These are phyloP conservation scores for Rugonectria rugulosa DNA, from an alignment of 2,329 filamentous ascomycete species.

Conservation along the genomic window DNA sequence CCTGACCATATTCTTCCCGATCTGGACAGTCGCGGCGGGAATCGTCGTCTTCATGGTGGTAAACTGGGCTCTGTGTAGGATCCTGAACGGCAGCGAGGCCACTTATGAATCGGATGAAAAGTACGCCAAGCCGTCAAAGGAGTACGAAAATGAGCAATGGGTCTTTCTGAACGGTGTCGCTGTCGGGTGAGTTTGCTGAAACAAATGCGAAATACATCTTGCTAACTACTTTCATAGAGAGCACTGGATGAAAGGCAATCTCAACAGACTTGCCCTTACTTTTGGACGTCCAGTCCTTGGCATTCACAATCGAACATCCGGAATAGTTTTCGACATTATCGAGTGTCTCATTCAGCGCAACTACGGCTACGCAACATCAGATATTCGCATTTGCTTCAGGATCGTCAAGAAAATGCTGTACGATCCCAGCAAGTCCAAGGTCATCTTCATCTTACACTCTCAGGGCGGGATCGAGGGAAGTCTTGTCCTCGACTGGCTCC, in stretches of 20 bases:
- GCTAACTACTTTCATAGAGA: conserved; percentile 47
- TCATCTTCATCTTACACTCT: conserved; percentile 78
- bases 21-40: conserved; percentile 54
- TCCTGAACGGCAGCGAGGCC: conserved; percentile 58
- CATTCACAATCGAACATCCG: conserved; percentile 78
- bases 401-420: conserved; percentile 70
- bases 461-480: conserved; percentile 80
- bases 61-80: conserved; percentile 59
- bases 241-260: conserved; percentile 74
- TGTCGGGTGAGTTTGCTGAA: conserved; percentile 56
- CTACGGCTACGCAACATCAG: conserved; percentile 74
- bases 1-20: conserved; percentile 53
- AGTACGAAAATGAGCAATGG: conserved; percentile 74
- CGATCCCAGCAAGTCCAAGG: conserved; percentile 68
- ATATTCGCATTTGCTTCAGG: conserved; percentile 69
- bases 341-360: conserved; percentile 81
- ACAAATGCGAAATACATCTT: not conserved
- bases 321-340: conserved; percentile 78
- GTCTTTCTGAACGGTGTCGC: conserved; percentile 81
- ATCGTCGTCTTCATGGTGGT: conserved; percentile 55
- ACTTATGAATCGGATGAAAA: conserved; percentile 61
- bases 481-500: conserved; percentile 77
- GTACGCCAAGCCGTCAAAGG: conserved; percentile 56
- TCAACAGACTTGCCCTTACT: conserved; percentile 74
- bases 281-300: conserved; percentile 76